Conservation (phyloP, 106 monocot species). For the Allium fistulosum region DNA sequence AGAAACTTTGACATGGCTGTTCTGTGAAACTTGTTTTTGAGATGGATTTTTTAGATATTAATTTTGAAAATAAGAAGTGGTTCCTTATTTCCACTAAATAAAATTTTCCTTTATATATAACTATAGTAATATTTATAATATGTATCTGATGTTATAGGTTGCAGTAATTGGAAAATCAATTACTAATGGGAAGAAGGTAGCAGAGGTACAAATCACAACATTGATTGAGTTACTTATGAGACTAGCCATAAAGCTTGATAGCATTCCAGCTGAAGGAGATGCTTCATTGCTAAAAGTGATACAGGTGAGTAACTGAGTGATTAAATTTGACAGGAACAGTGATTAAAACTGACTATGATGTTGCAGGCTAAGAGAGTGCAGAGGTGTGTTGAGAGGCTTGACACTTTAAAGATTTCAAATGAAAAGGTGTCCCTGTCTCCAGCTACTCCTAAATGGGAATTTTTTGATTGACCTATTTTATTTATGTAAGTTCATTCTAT, state of each 20-base stretch:
- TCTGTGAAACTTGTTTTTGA: too few relatives aligned
- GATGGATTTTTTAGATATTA: too few relatives aligned
- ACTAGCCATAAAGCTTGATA: conserved; percentile 64
- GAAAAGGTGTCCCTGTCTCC: conserved; percentile 32
- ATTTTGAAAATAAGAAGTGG: too few relatives aligned
- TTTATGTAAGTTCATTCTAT: not conserved
- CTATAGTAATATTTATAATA: too few relatives aligned
- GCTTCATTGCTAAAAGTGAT: conserved; percentile 47
- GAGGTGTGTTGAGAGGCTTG: conserved; percentile 66
- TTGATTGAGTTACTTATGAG: conserved; percentile 78
- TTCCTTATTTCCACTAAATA: too few relatives aligned
- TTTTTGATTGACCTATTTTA: conserved; percentile 28
- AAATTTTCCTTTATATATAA: too few relatives aligned
- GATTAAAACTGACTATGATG: not conserved
- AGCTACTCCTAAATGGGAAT: conserved; percentile 70
- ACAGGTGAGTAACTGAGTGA: conserved; percentile 26
- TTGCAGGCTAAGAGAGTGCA: conserved; percentile 70
- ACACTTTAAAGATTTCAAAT: conserved; percentile 60
- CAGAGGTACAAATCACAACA: conserved; percentile 77
- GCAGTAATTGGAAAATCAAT: conserved; percentile 57
- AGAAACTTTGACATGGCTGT: too few relatives aligned
- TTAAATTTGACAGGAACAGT: not conserved
- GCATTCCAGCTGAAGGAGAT: conserved; percentile 49
- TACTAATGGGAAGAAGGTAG: conserved; percentile 49
- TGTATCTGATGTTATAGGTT: conserved; percentile 27